Percentiles rank a stretch among this genome's conserved stretches.
Conservation (phyloP, 352 stramenopile species). For the Phytophthora crassamura region DNA sequence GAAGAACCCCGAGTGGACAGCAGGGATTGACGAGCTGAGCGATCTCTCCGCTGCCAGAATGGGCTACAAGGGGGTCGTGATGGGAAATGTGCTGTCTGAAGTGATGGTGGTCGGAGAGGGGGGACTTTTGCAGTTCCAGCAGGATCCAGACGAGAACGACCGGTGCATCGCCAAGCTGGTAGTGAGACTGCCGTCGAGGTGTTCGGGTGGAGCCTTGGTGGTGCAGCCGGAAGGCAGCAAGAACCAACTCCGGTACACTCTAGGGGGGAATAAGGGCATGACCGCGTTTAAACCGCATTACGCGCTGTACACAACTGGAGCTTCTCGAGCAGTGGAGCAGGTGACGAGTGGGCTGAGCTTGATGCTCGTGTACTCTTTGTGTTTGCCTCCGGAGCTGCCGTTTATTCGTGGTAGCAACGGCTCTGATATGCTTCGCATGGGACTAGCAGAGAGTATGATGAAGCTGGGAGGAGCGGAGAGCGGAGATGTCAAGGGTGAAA, state of each 20-base stretch:
- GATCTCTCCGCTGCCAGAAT: conserved; percentile 1
- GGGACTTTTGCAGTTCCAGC: background rate
- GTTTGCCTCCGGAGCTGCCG: conserved; percentile 13
- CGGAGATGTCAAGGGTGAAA: background rate
- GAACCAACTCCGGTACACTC: conserved; percentile 11
- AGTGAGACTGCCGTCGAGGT: conserved; percentile 20
- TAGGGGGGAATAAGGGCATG: conserved; percentile 10
- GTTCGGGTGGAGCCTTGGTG: conserved; percentile 10
- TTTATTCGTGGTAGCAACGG: conserved; percentile 5
- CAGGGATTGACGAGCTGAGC: conserved; percentile 4
- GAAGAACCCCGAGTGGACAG: conserved; percentile 18
- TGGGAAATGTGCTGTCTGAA: conserved; percentile 16
- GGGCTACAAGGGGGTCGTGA: conserved; percentile 8
- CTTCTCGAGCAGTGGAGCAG: conserved; percentile 5
- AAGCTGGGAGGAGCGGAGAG: background rate
- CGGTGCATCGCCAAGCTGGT: conserved; percentile 17
- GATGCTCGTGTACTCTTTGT: conserved; percentile 20
- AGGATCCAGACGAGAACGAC: conserved; percentile 17
- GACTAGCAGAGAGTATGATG: conserved; percentile 7
- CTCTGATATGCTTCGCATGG: conserved; percentile 7
- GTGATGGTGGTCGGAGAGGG: conserved; percentile 13
- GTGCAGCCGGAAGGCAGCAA: conserved; percentile 11
- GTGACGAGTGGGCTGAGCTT: conserved; percentile 21
- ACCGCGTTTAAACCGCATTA: conserved; percentile 17
- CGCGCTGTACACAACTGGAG: conserved; percentile 12